Percentiles rank a stretch among this genome's conserved stretches.
Evolutionary conservation across 257 asterid species (phyloP).

Genomic region (Rehmannia glutinosa): DNA sequence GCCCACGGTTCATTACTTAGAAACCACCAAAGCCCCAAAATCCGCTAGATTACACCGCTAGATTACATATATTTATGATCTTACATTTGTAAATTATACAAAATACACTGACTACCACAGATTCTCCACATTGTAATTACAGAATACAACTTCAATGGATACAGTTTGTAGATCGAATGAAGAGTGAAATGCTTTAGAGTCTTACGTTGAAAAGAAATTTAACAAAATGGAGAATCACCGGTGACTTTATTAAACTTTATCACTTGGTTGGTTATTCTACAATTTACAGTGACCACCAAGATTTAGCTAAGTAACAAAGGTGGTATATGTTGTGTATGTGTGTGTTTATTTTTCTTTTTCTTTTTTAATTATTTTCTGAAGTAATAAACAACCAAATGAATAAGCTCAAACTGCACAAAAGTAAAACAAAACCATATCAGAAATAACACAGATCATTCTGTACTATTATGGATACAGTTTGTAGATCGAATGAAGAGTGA

Average conservation of each 20-base stretch:
- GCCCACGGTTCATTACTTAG: not conserved
- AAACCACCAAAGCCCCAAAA: not conserved
- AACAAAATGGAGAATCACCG: not conserved
- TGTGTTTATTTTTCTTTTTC: too few relatives aligned
- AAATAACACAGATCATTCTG: not conserved
- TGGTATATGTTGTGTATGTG: not conserved
- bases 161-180: not conserved
- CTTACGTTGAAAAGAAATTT: not conserved
- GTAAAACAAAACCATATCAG: slow-evolving; percentile 4
- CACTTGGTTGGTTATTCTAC: not conserved
- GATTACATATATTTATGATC: not conserved
- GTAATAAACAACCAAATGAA: not conserved
- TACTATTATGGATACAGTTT: not conserved
- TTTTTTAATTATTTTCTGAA: too few relatives aligned
- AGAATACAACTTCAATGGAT: not conserved
- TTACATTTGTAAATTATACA: not conserved
- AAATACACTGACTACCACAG: too few relatives aligned
- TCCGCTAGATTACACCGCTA: not conserved
- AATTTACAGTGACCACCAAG: not conserved
- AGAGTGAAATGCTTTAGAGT: not conserved
- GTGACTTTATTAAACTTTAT: not conserved
- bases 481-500: not conserved
- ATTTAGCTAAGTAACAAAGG: not conserved
- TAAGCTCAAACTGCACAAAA: not conserved
- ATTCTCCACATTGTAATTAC: not conserved